Percentiles rank a stretch among this genome's conserved stretches.
phyloP scores from a whole-genome alignment of 2,329 filamentous ascomycete species.

The Emergomyces africanus region DNA sequence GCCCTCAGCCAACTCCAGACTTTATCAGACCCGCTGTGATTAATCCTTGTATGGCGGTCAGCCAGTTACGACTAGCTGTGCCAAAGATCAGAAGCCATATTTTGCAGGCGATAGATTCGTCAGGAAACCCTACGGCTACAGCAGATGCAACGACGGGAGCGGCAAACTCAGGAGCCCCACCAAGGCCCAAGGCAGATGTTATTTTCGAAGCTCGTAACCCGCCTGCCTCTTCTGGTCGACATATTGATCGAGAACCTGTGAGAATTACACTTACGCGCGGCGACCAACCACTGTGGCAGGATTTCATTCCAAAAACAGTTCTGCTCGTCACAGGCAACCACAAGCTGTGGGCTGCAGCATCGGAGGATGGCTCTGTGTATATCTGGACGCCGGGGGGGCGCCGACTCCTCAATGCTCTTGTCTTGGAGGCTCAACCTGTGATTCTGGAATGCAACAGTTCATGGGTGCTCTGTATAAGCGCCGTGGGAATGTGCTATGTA shows the following conservation, averaged over 20 bases:
- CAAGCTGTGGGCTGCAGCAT: constrained; percentile 83
- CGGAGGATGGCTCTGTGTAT: constrained; percentile 82
- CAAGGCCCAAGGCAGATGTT: constrained; percentile 51
- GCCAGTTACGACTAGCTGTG: constrained; percentile 74
- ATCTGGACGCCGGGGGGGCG: constrained; percentile 88
- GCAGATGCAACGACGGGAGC: constrained; percentile 12
- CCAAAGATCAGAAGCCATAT: constrained; percentile 78
- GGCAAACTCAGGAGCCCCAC: constrained; percentile 22
- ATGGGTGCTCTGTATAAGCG: constrained; percentile 82
- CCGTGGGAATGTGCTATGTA: constrained; percentile 78
- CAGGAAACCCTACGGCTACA: constrained; percentile 32
- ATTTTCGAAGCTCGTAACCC: constrained; percentile 87
- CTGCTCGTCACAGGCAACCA: constrained; percentile 85
- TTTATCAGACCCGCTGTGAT: constrained; percentile 78
- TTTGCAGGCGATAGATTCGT: constrained; percentile 58
- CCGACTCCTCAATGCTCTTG: constrained; percentile 67
- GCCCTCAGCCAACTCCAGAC: constrained; percentile 59
- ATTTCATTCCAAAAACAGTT: constrained; percentile 75
- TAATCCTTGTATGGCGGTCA: constrained; percentile 67
- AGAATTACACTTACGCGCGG: constrained; percentile 71
- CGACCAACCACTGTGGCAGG: constrained; percentile 77
- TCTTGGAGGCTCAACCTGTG: constrained; percentile 85
- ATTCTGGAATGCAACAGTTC: constrained; percentile 82
- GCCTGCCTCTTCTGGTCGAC: constrained; percentile 44
- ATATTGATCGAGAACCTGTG: constrained; percentile 63